These are phyloP conservation scores for Eucalyptus brandiana DNA, from an alignment of 345 rosid species.

Conservation along the genomic window DNA sequence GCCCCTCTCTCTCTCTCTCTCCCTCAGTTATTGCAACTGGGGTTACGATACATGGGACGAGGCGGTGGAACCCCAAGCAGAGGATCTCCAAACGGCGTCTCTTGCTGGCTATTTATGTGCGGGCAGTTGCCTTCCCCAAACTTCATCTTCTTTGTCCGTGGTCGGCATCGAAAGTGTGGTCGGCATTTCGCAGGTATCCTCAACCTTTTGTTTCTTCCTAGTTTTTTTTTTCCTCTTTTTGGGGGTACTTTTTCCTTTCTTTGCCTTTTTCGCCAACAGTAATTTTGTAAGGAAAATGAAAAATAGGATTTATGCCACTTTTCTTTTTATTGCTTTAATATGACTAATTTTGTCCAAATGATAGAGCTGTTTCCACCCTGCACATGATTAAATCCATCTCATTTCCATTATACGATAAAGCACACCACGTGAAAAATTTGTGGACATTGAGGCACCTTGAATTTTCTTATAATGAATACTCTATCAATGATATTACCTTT, in stretches of 20 bases:
- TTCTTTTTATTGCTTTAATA: not conserved
- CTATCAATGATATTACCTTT: not conserved
- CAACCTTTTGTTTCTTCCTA: not conserved
- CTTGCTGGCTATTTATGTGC: not conserved
- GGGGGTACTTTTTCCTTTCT: not conserved
- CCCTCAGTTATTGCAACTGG: not conserved
- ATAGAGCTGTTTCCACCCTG: not conserved
- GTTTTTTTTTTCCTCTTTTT: not conserved
- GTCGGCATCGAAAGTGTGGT: not conserved
- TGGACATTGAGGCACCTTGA: not conserved
- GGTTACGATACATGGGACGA: not conserved
- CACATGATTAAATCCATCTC: not conserved
- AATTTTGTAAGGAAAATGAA: not conserved
- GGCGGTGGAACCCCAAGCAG: not conserved
- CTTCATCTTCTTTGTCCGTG: not conserved
- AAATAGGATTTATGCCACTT: not conserved
- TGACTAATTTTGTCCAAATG: not conserved
- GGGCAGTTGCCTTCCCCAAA: not conserved
- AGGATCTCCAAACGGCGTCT: not conserved
- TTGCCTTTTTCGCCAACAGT: not conserved
- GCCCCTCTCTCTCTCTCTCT: not conserved
- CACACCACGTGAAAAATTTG: not conserved
- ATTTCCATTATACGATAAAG: not conserved
- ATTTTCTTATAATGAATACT: not conserved
- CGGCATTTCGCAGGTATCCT: not conserved